Percentiles rank a stretch among this genome's conserved stretches.
These are phyloP conservation scores for Stevia rebaudiana DNA, from an alignment of 140 eudicot genomes.

Conservation along the genomic window DNA sequence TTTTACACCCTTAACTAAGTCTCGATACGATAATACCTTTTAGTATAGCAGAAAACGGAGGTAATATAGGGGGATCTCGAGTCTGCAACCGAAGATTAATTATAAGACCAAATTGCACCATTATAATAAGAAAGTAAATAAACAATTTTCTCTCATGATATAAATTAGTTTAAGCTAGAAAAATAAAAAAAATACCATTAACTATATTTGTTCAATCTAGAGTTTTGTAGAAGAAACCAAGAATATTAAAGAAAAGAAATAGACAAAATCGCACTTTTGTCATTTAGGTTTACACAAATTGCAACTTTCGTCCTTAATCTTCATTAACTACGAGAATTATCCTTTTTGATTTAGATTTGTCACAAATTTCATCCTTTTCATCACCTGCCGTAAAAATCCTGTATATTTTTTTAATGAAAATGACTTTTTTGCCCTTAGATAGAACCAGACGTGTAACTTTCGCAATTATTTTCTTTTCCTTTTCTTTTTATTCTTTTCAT, in stretches of 20 bases:
- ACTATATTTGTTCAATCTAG: not conserved
- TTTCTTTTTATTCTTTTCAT: too few relatives aligned
- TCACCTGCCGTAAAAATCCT: too few relatives aligned
- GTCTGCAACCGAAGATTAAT: conserved; percentile 43
- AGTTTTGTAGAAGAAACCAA: conserved; percentile 3
- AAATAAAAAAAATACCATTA: not conserved
- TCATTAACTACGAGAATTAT: too few relatives aligned
- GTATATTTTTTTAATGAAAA: too few relatives aligned
- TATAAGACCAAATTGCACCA: conserved; percentile 6
- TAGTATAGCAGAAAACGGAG: conserved; percentile 66
- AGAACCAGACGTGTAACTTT: too few relatives aligned
- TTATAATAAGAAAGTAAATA: not conserved
- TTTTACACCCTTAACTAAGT: not conserved
- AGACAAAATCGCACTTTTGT: too few relatives aligned
- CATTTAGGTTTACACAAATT: too few relatives aligned
- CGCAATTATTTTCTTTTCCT: too few relatives aligned
- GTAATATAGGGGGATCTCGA: conserved; percentile 76
- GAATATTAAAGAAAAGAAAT: not conserved
- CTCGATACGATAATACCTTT: conserved; percentile 42
- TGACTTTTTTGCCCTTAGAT: too few relatives aligned
- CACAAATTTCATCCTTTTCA: too few relatives aligned
- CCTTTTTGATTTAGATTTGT: too few relatives aligned
- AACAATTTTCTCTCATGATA: not conserved
- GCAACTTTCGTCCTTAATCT: too few relatives aligned
- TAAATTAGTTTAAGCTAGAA: not conserved